Evolutionary conservation across 179 eudicot genomes (phyloP).

Genomic region (Silene noctiflora): DNA sequence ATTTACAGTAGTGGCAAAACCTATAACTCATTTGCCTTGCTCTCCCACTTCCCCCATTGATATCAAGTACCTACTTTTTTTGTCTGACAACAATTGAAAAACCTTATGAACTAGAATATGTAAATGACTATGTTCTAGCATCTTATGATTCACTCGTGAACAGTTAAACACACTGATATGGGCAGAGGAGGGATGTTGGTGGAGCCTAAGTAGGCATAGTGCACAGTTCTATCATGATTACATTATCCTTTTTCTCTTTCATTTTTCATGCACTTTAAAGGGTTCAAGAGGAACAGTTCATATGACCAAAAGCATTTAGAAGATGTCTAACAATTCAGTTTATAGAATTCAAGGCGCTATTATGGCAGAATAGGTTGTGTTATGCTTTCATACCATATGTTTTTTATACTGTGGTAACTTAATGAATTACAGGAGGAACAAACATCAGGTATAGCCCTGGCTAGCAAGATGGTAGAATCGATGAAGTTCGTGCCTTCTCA

Average conservation of each 20-base stretch:
- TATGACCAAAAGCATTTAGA: background rate
- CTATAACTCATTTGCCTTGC: background rate
- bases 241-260: background rate
- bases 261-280: background rate
- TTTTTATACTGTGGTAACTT: background rate
- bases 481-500: slow-evolving; percentile 77
- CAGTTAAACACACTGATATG: background rate
- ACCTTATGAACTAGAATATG: background rate
- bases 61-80: background rate
- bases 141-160: background rate
- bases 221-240: background rate
- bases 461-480: slow-evolving; percentile 81
- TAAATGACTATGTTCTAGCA: background rate
- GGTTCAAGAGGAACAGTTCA: background rate
- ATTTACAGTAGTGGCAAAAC: too few relatives aligned
- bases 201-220: background rate
- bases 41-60: background rate
- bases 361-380: background rate
- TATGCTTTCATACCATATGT: background rate
- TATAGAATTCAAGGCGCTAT: background rate
- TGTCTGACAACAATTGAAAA: background rate
- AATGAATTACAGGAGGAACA: slow-evolving; percentile 68
- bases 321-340: background rate
- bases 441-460: slow-evolving; percentile 66
- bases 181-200: slow-evolving; percentile 2